Evolutionary conservation across 1,139 yeast genomes (phyloP), one percentile per base, ranked within the genome.

Genomic region (Diutina rugosa): DNA sequence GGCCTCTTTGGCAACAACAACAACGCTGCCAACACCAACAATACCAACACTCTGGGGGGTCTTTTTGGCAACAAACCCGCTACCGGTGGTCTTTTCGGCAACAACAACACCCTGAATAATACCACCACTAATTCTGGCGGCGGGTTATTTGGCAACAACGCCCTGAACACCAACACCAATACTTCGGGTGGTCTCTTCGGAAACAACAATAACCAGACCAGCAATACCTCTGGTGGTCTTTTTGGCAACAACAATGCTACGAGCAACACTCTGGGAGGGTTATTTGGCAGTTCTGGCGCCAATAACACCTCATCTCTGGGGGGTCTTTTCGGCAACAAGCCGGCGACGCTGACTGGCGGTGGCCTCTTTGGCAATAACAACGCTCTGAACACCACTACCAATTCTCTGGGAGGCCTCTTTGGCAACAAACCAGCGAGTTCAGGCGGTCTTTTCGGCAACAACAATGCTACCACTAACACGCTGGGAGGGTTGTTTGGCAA

Each of bases 391-490:
- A 41, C 21, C 41, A 21, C 12, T 12, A 7, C 44, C 30, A 41
- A 21, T 49, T 29, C 28, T 12, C 8, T 14, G 30, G 54, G 54
- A n/a, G 68, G 74, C 0, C 61, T 74, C 49, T 73, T 74, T 62
- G 61, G 69, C 32, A 51, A 59, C 5, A 29, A 28, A 29, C 51
- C 38, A 8, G 18, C 51, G 21, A 29, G 41, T 28, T 14, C 64
- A 26, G 67, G 66, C 70, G 54, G 67, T 4, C 64, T 67, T 14
- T 62, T 74, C 62, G 76, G 76, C 5, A 49, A 56, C 38, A 62
- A 57, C n/a, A 54, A 51, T 45, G n/a, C 56, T 18, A 44, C 16
- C 48, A 53, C 56, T 5, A 57, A 49, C 46, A 8, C 56, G 52
- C 49, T 47, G 32, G 57, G 59, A 6, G 58, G 62, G 4, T 58